Evolutionary conservation across 495 filamentous ascomycete species (phyloP).

Genomic region (Stereocaulon alpinum): DNA sequence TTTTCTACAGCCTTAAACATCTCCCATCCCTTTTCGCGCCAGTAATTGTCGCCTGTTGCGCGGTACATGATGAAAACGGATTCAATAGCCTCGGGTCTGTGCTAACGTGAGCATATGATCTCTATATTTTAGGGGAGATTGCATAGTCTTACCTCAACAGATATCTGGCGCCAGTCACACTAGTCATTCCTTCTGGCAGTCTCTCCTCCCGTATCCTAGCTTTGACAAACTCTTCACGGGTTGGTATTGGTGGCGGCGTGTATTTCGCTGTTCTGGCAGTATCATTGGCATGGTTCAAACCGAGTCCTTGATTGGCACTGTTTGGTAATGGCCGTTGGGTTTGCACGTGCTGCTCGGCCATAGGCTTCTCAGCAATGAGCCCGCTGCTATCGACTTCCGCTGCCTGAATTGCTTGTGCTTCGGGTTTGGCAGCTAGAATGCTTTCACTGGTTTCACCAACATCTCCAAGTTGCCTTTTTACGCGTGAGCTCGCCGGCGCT

Average conservation of each 20-base stretch:
- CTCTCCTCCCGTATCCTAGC: constrained; percentile 47
- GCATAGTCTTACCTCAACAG: constrained; percentile 55
- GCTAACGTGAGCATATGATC: neutral
- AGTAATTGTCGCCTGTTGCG: constrained; percentile 67
- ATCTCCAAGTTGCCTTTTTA: constrained; percentile 9
- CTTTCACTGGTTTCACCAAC: neutral
- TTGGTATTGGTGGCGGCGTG: constrained; percentile 12
- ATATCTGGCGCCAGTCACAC: constrained; percentile 52
- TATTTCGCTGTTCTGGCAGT: neutral
- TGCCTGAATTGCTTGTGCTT: neutral
- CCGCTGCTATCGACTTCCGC: neutral
- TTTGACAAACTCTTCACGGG: constrained; percentile 54
- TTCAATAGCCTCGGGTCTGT: constrained; percentile 84
- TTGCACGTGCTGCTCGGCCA: neutral
- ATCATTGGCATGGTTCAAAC: neutral
- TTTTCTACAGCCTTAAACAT: constrained; percentile 73
- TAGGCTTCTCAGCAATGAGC: neutral
- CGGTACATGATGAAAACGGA: constrained; percentile 95
- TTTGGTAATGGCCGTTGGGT: no score
- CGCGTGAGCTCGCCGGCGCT: neutral
- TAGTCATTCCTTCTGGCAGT: constrained; percentile 56
- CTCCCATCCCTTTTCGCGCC: constrained; percentile 80
- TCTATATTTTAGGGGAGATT: constrained; percentile 53
- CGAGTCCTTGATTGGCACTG: neutral
- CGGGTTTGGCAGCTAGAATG: neutral